phyloP scores from a whole-genome alignment of 192 early-diverging fungal species.

The Oehlia diaphana region DNA sequence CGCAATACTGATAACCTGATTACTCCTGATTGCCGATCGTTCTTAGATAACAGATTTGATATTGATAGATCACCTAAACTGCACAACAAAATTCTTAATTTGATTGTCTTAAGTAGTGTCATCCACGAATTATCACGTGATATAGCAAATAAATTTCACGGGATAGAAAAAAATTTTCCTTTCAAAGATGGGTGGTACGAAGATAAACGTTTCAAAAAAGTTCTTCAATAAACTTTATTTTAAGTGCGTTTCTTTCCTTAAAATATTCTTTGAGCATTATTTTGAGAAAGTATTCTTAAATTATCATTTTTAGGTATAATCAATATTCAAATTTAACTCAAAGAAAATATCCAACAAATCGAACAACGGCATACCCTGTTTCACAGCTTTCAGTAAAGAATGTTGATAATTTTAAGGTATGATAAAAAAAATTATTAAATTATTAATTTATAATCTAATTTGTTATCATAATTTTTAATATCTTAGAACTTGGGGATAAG shows the following conservation, averaged over 20 bases:
- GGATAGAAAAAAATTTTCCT: not conserved
- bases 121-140: too few relatives aligned
- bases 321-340: not conserved
- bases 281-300: not conserved
- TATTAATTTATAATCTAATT: not conserved
- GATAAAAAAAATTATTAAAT: not conserved
- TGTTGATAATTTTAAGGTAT: not conserved
- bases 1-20: too few relatives aligned
- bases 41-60: too few relatives aligned
- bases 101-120: too few relatives aligned
- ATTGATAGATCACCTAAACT: too few relatives aligned
- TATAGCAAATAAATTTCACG: too few relatives aligned
- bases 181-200: not conserved
- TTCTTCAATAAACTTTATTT: not conserved
- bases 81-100: too few relatives aligned
- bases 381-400: not conserved
- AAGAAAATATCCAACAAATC: not conserved
- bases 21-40: too few relatives aligned
- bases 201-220: not conserved
- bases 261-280: not conserved
- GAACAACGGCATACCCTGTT: not conserved
- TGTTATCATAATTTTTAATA: not conserved
- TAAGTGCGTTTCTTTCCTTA: not conserved
- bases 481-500: constrained; percentile 19
- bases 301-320: not conserved